Evolutionary conservation across 768 basidiomycete species (phyloP).

Genomic region (Boletus rubroflammeus): DNA sequence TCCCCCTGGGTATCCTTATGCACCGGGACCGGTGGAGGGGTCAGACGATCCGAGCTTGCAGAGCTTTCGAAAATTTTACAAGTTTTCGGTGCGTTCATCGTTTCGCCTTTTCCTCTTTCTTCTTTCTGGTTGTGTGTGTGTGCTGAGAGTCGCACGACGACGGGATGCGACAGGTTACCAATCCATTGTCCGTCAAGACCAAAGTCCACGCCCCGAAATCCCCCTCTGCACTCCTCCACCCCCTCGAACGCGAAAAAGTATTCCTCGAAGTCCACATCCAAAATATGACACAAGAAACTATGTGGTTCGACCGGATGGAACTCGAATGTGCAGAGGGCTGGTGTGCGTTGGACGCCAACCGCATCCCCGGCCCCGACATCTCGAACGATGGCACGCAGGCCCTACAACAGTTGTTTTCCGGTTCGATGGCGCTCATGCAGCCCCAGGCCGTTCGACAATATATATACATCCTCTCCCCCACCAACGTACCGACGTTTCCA

Average conservation of each 20-base stretch:
- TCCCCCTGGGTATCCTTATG: constrained; percentile 51
- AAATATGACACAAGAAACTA: constrained; percentile 72
- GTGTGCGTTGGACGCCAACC: constrained; percentile 55
- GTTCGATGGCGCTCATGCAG: constrained; percentile 66
- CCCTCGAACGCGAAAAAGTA: constrained; percentile 69
- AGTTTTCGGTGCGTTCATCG: constrained; percentile 67
- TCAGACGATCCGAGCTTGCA: constrained; percentile 53
- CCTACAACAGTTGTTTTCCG: constrained; percentile 48
- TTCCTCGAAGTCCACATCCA: constrained; percentile 93
- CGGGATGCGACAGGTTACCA: constrained; percentile 62
- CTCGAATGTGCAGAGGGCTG: constrained; percentile 73
- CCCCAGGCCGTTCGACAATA: constrained; percentile 87
- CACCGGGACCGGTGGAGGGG: constrained; percentile 48
- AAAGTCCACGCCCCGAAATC: constrained; percentile 80
- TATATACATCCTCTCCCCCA: constrained; percentile 74
- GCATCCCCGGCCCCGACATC: constrained; percentile 16
- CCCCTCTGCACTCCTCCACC: constrained; percentile 64
- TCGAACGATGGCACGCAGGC: constrained; percentile 13
- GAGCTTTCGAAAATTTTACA: constrained; percentile 86
- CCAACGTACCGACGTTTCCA: constrained; percentile 40
- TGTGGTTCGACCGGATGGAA: constrained; percentile 78
- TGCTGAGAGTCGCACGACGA: neutral
- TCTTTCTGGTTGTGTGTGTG: neutral
- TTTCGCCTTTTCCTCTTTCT: neutral
- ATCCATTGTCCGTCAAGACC: constrained; percentile 92